A percentile compares a stretch with the other conserved stretches of the same genome.
Evolutionary conservation across 192 early-diverging fungal species (phyloP).

Genomic region (Coemansia sp.): DNA sequence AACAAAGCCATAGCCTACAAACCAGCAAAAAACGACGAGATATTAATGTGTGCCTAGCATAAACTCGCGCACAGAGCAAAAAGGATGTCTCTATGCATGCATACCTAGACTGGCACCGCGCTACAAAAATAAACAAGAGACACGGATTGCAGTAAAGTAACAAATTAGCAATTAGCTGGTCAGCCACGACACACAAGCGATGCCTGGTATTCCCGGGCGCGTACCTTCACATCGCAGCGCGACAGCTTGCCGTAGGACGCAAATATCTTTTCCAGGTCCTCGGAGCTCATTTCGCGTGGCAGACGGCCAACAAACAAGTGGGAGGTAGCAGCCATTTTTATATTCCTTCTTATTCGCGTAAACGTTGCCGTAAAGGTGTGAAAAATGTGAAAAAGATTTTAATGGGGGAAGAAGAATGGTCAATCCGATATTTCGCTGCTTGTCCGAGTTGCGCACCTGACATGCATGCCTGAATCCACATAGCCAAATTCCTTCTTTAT

Average conservation of each 20-base stretch:
- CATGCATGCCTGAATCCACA: neutral
- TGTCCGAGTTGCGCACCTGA: neutral
- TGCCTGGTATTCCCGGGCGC: neutral
- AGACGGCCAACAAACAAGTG: slow-evolving; percentile 50
- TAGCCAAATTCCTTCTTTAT: neutral
- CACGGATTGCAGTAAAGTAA: neutral
- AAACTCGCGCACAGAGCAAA: neutral
- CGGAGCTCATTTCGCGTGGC: slow-evolving; percentile 20
- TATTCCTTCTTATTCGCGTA: neutral
- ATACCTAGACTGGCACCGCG: slow-evolving; percentile 30
- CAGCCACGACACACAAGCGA: neutral
- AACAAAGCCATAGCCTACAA: slow-evolving; percentile 44
- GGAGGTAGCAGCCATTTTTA: slow-evolving; percentile 6
- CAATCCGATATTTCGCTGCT: neutral
- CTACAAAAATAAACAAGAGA: slow-evolving; percentile 10
- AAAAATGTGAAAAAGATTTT: neutral
- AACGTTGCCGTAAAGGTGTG: neutral
- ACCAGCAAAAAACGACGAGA: neutral
- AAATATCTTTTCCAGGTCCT: slow-evolving; percentile 37
- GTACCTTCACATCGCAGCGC: slow-evolving; percentile 49
- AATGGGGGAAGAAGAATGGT: neutral
- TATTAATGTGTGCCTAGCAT: neutral
- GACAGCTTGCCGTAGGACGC: slow-evolving; percentile 37
- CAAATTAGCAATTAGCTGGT: neutral
- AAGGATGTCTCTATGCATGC: neutral